Evolutionary conservation across 139 green algal genomes (phyloP), one percentile per base, ranked within the genome.

Genomic region (Axilococcus clingmanii): DNA sequence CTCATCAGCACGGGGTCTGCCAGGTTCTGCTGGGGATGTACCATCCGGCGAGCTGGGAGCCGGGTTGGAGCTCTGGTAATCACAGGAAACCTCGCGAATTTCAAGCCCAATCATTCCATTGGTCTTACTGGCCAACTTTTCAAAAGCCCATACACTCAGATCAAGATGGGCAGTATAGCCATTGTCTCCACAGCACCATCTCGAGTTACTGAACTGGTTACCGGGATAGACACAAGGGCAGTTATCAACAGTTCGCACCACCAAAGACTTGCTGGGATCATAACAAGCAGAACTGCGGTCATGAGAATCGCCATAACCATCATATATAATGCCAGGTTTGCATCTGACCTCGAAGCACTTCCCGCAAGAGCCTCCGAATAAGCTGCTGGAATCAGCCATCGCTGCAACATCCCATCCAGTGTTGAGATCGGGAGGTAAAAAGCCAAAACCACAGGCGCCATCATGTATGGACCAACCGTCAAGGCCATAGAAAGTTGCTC

Each of bases 171-270:
- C 48, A 35, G 41, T 35, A 19, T 55, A 37, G 9, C 29, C 27
- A 29, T 56, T 27, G 49, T 72, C 64, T 27, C 43, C 41, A 50
- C 64, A 72, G 56, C 64, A 72, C 64, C 64, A 72, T 22, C 64
- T 41, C 50, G 71, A 71, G 48, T 72, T 72, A 42, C 20, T 47
- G 41, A 59, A 70, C 24, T 54, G 29, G 29, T 72, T 72, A 35
- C 5, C 32, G 7, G 58, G 50, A 50, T 69, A 69, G 14, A 55
- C 33, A 50, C 63, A 72, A 12, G 63, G 63, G 48, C 63, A 71
- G 48, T 34, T 59, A 54, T 71, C 63, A 0, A 65, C 47, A 20
- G 44, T 55, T 12, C 46, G 35, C 2, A 71, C 48, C 2, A 71
- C 63, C 7, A 71, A 17, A 8, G 38, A 46, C 6, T 33, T 44